phyloP scores from a whole-genome alignment of 2,329 filamentous ascomycete genomes.

The Fusarium subtropicale region DNA sequence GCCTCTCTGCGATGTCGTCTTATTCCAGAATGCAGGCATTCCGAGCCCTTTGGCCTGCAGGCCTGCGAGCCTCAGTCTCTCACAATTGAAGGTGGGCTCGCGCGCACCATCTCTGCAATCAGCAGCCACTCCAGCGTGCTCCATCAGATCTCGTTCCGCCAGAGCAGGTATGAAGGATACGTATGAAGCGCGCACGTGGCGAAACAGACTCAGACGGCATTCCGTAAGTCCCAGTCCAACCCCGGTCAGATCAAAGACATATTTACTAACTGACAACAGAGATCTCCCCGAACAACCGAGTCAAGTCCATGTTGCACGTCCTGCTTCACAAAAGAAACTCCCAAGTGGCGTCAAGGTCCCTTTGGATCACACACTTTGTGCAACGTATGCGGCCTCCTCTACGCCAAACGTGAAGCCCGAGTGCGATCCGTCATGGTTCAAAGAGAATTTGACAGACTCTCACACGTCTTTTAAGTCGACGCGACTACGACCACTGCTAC shows the following conservation, averaged over 20 bases:
- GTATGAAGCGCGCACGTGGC: constrained; percentile 28
- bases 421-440: not conserved
- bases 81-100: not conserved
- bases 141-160: constrained; percentile 5
- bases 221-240: constrained; percentile 2
- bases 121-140: not conserved
- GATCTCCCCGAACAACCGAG: constrained; percentile 1
- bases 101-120: constrained; percentile 6
- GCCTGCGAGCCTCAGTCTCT: not conserved
- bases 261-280: not conserved
- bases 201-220: constrained; percentile 18
- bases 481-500: not conserved
- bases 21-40: constrained; percentile 20
- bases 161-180: constrained; percentile 7
- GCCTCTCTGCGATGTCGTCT: constrained; percentile 13
- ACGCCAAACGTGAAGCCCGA: constrained; percentile 15
- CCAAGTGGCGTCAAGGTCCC: constrained; percentile 20
- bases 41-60: constrained; percentile 2
- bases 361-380: constrained; percentile 26
- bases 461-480: not conserved
- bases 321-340: constrained; percentile 25
- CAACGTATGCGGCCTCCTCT: constrained; percentile 22
- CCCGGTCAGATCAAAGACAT: not conserved
- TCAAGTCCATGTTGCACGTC: constrained; percentile 18
- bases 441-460: not conserved